These are phyloP conservation scores for Cystofilobasidium macerans DNA, from an alignment of 768 basidiomycete genomes.

Conservation along the genomic window DNA sequence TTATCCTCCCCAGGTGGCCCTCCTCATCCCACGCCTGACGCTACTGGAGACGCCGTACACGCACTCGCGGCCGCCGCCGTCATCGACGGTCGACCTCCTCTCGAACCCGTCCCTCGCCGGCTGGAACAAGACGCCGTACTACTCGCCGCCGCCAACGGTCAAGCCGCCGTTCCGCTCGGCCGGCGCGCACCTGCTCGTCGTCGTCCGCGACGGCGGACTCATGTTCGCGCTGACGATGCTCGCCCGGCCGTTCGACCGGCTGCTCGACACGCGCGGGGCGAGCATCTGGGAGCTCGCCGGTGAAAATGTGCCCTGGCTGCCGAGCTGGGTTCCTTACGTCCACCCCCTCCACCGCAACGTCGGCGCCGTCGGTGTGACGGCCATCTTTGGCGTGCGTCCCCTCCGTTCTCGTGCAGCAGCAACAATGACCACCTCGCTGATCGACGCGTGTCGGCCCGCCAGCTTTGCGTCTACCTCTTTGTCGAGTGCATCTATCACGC, in stretches of 20 bases:
- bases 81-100: constrained; percentile 20
- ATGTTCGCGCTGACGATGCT: background rate
- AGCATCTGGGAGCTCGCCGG: constrained; percentile 4
- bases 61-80: constrained; percentile 10
- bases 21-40: constrained; percentile 18
- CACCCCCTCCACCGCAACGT: background rate
- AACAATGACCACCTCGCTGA: background rate
- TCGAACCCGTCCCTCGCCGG: constrained; percentile 17
- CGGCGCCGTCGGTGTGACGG: background rate
- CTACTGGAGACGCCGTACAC: constrained; percentile 10
- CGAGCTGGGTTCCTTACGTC: background rate
- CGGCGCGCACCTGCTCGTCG: background rate
- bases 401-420: background rate
- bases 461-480: constrained; percentile 19
- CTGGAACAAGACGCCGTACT: constrained; percentile 12
- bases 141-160: background rate
- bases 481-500: constrained; percentile 19
- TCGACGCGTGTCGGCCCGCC: background rate
- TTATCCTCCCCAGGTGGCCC: background rate
- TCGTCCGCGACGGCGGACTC: background rate
- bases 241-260: background rate
- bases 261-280: background rate
- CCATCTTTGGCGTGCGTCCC: constrained; percentile 4
- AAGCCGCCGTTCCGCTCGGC: constrained; percentile 2
- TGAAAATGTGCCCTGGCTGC: background rate